Conservation (phyloP, 345 rosid species). For the Arabidopsis arenosa region DNA sequence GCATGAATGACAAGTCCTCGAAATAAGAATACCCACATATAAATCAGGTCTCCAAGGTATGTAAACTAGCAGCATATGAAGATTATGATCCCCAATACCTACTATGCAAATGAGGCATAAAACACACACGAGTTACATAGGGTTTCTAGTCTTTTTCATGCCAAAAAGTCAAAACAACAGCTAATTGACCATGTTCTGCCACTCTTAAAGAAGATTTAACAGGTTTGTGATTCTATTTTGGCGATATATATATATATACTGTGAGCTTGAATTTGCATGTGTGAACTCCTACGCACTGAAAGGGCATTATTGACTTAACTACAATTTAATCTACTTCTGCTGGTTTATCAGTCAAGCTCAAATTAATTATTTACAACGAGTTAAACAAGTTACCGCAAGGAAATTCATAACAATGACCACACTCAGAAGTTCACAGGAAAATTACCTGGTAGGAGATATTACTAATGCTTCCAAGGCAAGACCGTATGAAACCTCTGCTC, state of each 20-base stretch:
- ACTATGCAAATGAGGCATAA: conserved; percentile 5
- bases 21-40: conserved; percentile 19
- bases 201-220: neutral
- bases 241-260: neutral
- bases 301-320: neutral
- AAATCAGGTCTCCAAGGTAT: neutral
- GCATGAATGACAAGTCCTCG: conserved; percentile 12
- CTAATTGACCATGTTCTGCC: conserved; percentile 20
- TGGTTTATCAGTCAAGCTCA: neutral
- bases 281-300: conserved; percentile 11
- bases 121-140: conserved; percentile 7
- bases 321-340: neutral
- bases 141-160: neutral
- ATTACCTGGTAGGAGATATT: conserved; percentile 71
- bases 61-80: conserved; percentile 1
- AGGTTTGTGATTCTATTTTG: conserved; percentile 11
- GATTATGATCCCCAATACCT: neutral
- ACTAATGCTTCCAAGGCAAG: conserved; percentile 74
- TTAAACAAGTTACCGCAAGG: conserved; percentile 15
- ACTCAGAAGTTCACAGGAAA: conserved; percentile 17
- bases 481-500: conserved; percentile 87
- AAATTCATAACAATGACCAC: conserved; percentile 10
- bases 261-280: neutral
- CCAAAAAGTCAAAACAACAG: neutral
- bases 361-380: neutral